Evolutionary conservation across 129 eudicot genomes (phyloP).

Genomic region (Glebionis coronaria): DNA sequence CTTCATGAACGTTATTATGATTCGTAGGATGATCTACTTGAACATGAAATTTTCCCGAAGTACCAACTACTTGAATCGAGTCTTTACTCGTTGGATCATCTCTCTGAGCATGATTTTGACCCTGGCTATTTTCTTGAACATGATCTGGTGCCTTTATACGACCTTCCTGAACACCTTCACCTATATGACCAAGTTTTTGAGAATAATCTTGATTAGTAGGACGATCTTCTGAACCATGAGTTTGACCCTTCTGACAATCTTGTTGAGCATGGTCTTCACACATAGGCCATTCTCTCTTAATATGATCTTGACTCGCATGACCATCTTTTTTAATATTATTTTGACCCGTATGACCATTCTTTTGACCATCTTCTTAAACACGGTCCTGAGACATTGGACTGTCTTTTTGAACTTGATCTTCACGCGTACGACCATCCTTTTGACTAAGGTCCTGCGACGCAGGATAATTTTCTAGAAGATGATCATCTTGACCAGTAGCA

Average conservation of each 20-base stretch:
- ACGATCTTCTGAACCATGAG: not conserved
- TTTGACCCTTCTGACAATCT: not conserved
- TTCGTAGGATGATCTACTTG: constrained; percentile 4
- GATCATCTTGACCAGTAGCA: not conserved
- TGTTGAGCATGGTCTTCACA: not conserved
- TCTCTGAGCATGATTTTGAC: not conserved
- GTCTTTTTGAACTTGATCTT: not conserved
- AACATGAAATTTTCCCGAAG: constrained; percentile 1
- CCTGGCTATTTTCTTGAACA: not conserved
- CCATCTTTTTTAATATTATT: no score
- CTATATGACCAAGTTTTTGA: not conserved
- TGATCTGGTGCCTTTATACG: not conserved
- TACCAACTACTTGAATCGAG: constrained; percentile 10
- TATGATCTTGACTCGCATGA: no score
- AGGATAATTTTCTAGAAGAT: constrained; percentile 1
- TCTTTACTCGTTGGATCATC: not conserved
- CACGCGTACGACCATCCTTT: not conserved
- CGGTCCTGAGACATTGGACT: not conserved
- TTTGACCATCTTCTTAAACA: no score
- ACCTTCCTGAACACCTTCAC: not conserved
- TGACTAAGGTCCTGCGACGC: not conserved
- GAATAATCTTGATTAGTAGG: not conserved
- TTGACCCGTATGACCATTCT: no score
- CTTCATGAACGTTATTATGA: constrained; percentile 11
- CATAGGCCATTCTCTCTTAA: constrained; percentile 1